Evolutionary conservation across 768 basidiomycete genomes (phyloP).

Genomic region (Tylopilus balloui): DNA sequence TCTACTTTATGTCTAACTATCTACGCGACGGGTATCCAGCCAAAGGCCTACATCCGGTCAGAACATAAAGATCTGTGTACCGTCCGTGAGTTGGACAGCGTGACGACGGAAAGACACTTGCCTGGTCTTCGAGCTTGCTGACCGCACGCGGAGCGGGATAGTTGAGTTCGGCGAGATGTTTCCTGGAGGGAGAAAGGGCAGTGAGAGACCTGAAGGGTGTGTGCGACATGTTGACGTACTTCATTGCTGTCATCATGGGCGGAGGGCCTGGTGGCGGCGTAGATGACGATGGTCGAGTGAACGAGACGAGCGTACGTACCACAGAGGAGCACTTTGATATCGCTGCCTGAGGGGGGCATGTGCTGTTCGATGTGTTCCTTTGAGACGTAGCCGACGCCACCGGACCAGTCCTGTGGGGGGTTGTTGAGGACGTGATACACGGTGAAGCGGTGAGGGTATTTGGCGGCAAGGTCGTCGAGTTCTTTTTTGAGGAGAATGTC

Average conservation of each 20-base stretch:
- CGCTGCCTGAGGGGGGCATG: constrained; percentile 60
- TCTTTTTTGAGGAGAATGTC: constrained; percentile 91
- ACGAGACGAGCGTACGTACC: constrained; percentile 46
- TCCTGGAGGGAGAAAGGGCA: constrained; percentile 42
- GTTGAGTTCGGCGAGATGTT: constrained; percentile 81
- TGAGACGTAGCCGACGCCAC: constrained; percentile 89
- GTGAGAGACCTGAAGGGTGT: constrained; percentile 1
- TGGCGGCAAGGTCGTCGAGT: constrained; percentile 70
- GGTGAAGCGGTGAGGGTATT: constrained; percentile 65
- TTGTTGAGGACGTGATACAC: constrained; percentile 94
- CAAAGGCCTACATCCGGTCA: constrained; percentile 13
- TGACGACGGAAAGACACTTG: constrained; percentile 21
- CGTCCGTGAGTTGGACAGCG: constrained; percentile 12
- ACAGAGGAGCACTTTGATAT: constrained; percentile 85
- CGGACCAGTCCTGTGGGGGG: constrained; percentile 80
- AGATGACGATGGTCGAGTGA: not conserved
- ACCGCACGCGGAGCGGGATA: constrained; percentile 85
- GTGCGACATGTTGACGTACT: constrained; percentile 41
- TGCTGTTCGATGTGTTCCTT: constrained; percentile 85
- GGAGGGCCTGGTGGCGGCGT: constrained; percentile 49
- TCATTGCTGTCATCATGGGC: constrained; percentile 77
- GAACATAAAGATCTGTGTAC: constrained; percentile 40
- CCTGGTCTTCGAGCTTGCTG: constrained; percentile 91
- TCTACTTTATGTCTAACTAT: constrained; percentile 6
- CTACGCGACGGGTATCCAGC: constrained; percentile 6